Percentiles rank a stretch among this genome's conserved stretches.
Evolutionary conservation across 441 rosid species (phyloP).

Genomic region (Jatropha podagrica): DNA sequence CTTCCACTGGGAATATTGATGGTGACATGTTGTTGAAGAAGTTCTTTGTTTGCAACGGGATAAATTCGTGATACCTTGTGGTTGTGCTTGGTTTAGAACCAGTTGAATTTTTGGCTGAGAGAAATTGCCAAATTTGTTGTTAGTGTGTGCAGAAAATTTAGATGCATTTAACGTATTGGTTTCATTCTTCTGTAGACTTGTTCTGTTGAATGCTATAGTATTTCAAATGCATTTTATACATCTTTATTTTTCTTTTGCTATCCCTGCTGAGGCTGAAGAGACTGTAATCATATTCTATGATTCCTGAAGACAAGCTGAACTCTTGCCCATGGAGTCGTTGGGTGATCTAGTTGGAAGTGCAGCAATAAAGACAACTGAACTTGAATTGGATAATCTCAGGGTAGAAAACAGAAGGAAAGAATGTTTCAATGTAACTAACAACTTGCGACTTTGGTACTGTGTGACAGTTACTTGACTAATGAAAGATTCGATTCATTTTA

Average conservation of each 20-base stretch:
- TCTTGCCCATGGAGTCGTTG: neutral
- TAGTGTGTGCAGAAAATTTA: neutral
- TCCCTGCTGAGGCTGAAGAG: neutral
- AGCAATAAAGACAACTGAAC: neutral
- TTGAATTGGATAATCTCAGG: constrained; percentile 7
- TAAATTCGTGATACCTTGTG: neutral
- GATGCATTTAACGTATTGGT: neutral
- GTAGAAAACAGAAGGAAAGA: neutral
- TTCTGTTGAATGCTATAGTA: neutral
- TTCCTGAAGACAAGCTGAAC: neutral
- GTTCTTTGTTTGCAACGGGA: constrained; percentile 13
- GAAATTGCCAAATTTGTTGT: neutral
- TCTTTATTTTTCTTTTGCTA: neutral
- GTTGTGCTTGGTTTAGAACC: neutral
- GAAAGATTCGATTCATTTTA: neutral
- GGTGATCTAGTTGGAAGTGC: constrained; percentile 8
- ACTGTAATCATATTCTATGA: neutral
- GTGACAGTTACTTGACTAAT: neutral
- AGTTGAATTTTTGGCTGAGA: neutral
- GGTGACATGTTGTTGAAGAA: neutral
- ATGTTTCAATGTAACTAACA: constrained; percentile 5
- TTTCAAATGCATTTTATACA: neutral
- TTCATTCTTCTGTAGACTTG: neutral
- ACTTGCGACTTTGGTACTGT: constrained; percentile 1
- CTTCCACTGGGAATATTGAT: neutral